A percentile compares a stretch with the other conserved stretches of the same genome.
These are phyloP conservation scores for Venturiaceae sp. DNA, from an alignment of 2,329 filamentous ascomycete genomes.

Conservation along the genomic window DNA sequence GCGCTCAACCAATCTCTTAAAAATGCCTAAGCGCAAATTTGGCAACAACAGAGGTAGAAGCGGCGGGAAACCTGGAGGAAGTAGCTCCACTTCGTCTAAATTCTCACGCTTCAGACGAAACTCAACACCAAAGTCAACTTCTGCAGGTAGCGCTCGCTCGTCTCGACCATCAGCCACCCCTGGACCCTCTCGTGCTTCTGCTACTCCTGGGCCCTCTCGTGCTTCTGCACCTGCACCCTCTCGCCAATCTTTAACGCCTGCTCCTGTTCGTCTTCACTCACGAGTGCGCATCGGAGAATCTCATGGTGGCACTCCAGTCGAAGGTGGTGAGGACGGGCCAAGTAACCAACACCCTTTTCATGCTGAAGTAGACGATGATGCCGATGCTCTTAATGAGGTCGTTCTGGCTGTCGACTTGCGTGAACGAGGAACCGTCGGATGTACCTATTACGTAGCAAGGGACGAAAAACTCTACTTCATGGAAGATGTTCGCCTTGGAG, in stretches of 20 bases:
- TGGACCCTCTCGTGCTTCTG: background rate
- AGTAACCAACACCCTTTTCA: background rate
- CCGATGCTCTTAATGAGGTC: constrained; percentile 52
- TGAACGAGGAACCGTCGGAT: constrained; percentile 64
- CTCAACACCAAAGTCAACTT: background rate
- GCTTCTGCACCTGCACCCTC: background rate
- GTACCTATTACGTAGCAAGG: constrained; percentile 67
- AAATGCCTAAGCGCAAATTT: background rate
- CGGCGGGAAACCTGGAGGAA: too few species aligned
- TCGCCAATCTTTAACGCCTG: background rate
- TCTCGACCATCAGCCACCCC: background rate
- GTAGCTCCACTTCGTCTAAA: background rate
- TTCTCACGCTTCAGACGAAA: background rate
- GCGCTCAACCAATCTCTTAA: background rate
- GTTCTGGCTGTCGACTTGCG: constrained; percentile 74
- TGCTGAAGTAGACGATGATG: constrained; percentile 17
- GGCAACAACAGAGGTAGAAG: background rate
- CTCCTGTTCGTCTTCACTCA: background rate
- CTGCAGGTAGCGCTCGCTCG: background rate
- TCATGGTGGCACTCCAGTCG: background rate
- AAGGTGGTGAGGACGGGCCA: background rate
- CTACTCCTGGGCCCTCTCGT: background rate
- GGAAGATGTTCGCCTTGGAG: constrained; percentile 62
- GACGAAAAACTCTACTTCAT: constrained; percentile 66
- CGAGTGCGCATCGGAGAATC: background rate